These are phyloP conservation scores for Zygosaccharomyces gambellarensis DNA, from an alignment of 805 yeast species.

Conservation along the genomic window DNA sequence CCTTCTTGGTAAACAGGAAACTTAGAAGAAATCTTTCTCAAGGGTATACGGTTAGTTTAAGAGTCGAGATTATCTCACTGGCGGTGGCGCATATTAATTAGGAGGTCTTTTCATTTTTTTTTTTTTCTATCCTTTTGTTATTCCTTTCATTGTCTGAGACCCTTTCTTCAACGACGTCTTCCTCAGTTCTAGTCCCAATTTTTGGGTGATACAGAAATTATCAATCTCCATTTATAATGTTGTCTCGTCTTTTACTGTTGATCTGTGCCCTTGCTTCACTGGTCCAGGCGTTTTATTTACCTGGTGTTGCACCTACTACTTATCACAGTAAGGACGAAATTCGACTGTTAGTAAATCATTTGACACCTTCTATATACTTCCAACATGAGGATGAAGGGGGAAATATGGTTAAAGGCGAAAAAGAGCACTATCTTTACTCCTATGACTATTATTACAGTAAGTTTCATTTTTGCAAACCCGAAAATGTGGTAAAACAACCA, in stretches of 20 bases:
- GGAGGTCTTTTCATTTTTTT: background rate
- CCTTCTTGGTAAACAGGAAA: background rate
- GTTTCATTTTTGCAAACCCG: constrained; percentile 80
- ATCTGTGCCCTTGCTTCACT: constrained; percentile 9
- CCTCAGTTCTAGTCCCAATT: background rate
- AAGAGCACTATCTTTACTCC: constrained; percentile 58
- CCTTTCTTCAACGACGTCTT: background rate
- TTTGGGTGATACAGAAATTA: background rate
- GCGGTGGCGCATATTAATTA: background rate
- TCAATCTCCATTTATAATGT: background rate
- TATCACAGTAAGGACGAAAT: constrained; percentile 68
- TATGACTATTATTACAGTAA: constrained; percentile 79
- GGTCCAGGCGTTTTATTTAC: constrained; percentile 68
- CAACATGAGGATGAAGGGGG: constrained; percentile 39
- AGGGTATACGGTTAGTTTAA: background rate
- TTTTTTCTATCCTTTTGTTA: background rate
- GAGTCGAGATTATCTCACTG: background rate
- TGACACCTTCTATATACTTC: constrained; percentile 65
- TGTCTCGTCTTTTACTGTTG: constrained; percentile 2
- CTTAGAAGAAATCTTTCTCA: background rate
- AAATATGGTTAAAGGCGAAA: constrained; percentile 38
- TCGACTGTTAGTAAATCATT: constrained; percentile 80
- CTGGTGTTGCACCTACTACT: constrained; percentile 94
- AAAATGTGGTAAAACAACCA: constrained; percentile 52
- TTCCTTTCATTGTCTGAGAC: background rate